Conservation (phyloP, 1,284 basidiomycete genomes). For the Ustilago lituana region DNA sequence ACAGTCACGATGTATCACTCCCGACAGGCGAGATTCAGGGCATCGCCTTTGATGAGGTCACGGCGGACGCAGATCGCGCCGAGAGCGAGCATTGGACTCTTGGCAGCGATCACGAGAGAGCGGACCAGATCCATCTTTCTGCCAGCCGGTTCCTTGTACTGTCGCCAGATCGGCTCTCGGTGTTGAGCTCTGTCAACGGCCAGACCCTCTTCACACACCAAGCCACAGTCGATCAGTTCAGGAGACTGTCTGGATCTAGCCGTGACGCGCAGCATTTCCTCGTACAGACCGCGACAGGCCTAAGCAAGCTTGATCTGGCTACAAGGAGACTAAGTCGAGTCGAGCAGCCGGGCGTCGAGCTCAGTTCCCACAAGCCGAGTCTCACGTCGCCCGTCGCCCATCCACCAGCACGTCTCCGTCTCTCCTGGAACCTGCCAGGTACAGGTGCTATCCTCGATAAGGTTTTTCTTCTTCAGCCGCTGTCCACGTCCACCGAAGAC, state of each 20-base stretch:
- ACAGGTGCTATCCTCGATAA: constrained; percentile 29
- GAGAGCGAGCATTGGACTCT: constrained; percentile 7
- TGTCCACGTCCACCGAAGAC: too few species aligned
- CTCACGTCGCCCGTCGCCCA: not conserved
- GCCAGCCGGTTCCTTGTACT: constrained; percentile 6
- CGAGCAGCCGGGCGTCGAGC: constrained; percentile 4
- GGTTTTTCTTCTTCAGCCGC: constrained; percentile 15
- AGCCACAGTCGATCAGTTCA: not conserved
- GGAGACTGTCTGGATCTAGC: constrained; percentile 15
- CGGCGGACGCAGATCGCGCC: not conserved
- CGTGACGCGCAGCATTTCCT: constrained; percentile 17
- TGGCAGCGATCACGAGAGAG: not conserved
- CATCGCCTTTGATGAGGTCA: constrained; percentile 2
- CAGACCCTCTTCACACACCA: constrained; percentile 6
- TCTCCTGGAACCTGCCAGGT: constrained; percentile 26
- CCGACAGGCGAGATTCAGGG: not conserved
- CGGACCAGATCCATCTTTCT: not conserved
- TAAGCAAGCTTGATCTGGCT: constrained; percentile 9
- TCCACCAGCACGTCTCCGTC: constrained; percentile 12
- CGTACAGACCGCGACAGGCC: constrained; percentile 9
- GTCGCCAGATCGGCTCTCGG: not conserved
- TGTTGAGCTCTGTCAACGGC: constrained; percentile 1
- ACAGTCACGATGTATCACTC: not conserved
- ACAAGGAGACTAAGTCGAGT: not conserved
- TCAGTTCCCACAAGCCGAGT: not conserved